Evolutionary conservation across 108 stramenopile species (phyloP).

Genomic region (Craspedostauros australis): DNA sequence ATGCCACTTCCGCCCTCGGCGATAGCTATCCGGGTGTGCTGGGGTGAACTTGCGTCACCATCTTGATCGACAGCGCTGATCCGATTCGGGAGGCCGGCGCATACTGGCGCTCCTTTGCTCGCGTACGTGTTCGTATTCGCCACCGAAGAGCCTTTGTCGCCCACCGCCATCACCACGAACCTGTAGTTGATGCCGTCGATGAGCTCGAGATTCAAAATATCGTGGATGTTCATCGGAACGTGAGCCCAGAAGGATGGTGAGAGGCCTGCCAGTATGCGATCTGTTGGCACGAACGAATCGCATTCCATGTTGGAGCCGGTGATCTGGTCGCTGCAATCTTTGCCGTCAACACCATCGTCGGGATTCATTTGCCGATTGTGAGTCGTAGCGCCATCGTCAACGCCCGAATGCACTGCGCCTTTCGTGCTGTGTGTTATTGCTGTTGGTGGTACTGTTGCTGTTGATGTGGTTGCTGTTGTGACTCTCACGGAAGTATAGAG

Average conservation of each 20-base stretch:
- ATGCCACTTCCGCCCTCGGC: no score
- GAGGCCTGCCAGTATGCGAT: conserved; percentile 64
- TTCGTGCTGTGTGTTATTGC: background rate
- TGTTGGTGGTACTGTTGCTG: background rate
- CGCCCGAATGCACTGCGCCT: background rate
- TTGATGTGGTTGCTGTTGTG: background rate
- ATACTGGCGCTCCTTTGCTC: no score
- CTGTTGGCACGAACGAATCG: conserved; percentile 19
- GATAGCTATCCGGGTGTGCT: no score
- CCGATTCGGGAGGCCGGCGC: no score
- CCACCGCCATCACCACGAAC: conserved; percentile 2
- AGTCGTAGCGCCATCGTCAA: background rate
- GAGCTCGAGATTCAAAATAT: conserved; percentile 42
- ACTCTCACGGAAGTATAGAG: no score
- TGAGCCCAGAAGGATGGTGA: conserved; percentile 79
- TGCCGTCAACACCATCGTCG: background rate
- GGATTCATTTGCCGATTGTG: background rate
- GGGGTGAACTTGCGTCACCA: background rate
- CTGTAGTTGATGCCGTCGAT: conserved; percentile 65
- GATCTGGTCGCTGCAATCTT: background rate
- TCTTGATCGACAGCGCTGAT: no score
- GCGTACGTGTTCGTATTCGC: background rate
- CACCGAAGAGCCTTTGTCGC: background rate
- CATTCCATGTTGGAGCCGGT: conserved; percentile 6
- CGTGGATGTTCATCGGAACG: conserved; percentile 57